Conservation (phyloP, 345 rosid species). For the Raphanus sativus region DNA sequence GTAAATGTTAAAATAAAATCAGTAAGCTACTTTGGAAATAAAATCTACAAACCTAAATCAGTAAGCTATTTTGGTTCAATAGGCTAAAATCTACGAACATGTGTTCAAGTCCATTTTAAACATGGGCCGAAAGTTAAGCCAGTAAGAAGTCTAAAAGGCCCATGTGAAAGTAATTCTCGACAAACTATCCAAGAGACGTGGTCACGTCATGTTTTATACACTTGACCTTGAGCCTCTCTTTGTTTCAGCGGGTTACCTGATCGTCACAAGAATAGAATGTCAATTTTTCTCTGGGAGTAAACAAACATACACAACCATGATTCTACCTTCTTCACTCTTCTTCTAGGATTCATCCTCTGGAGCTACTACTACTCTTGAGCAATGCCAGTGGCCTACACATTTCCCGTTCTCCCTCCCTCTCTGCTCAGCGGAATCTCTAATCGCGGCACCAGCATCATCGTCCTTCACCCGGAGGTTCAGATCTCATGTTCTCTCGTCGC, state of each 20-base stretch:
- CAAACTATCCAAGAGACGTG: neutral
- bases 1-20: too few relatives aligned
- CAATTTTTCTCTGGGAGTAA: neutral
- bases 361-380: slow-evolving; percentile 1
- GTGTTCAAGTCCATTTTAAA: too few relatives aligned
- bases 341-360: slow-evolving; percentile 31
- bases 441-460: slow-evolving; percentile 21
- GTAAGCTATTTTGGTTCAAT: too few relatives aligned
- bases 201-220: neutral
- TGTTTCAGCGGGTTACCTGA: neutral
- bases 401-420: slow-evolving; percentile 34
- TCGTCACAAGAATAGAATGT: neutral
- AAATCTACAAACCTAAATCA: too few relatives aligned
- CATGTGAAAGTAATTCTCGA: neutral
- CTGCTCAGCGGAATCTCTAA: slow-evolving; percentile 31
- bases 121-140: too few relatives aligned
- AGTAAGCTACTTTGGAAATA: too few relatives aligned
- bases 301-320: slow-evolving; percentile 14
- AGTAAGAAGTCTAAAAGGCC: slow-evolving; percentile 1
- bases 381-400: slow-evolving; percentile 40
- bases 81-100: too few relatives aligned
- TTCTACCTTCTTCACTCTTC: slow-evolving; percentile 14
- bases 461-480: slow-evolving; percentile 31
- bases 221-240: slow-evolving; percentile 7
- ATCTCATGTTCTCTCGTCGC: slow-evolving; percentile 20